phyloP scores from a whole-genome alignment of 1,284 basidiomycete genomes.

The Marasmius tenuissimus region DNA sequence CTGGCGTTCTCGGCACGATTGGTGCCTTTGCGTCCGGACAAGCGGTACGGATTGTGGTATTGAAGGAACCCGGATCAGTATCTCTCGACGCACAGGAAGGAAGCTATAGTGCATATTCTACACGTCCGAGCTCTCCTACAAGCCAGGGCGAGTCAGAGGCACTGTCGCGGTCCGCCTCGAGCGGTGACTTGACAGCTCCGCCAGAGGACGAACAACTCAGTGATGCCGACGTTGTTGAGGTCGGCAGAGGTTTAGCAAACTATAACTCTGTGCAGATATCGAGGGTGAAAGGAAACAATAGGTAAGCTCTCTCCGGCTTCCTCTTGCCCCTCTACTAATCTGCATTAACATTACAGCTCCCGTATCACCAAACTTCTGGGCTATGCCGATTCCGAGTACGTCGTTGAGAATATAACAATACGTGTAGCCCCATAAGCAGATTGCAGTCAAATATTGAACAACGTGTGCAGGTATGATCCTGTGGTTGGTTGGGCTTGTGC shows the following conservation, averaged over 20 bases:
- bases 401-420: conserved; percentile 91
- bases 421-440: conserved; percentile 39
- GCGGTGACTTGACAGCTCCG: conserved; percentile 33
- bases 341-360: conserved; percentile 52
- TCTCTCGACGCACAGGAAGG: conserved; percentile 19
- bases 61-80: conserved; percentile 24
- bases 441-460: background rate
- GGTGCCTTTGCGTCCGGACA: conserved; percentile 94
- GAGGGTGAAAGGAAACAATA: conserved; percentile 87
- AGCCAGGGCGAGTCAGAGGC: conserved; percentile 16
- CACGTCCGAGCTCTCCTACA: conserved; percentile 31
- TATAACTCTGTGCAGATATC: conserved; percentile 94
- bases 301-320: conserved; percentile 47
- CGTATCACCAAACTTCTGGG: conserved; percentile 82
- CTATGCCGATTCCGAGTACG: conserved; percentile 95
- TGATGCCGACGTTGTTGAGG: conserved; percentile 80
- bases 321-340: conserved; percentile 9
- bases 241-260: conserved; percentile 92
- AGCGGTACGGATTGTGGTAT: conserved; percentile 84
- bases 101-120: conserved; percentile 6
- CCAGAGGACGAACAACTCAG: conserved; percentile 27
- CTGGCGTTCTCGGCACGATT: conserved; percentile 84
- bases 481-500: too few species aligned
- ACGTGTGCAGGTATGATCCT: background rate
- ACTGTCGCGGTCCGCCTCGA: conserved; percentile 37